Evolutionary conservation across 176 grass and related monocot genomes (phyloP), one percentile per base, ranked within the genome.

Genomic region (Aegilops speltoides): DNA sequence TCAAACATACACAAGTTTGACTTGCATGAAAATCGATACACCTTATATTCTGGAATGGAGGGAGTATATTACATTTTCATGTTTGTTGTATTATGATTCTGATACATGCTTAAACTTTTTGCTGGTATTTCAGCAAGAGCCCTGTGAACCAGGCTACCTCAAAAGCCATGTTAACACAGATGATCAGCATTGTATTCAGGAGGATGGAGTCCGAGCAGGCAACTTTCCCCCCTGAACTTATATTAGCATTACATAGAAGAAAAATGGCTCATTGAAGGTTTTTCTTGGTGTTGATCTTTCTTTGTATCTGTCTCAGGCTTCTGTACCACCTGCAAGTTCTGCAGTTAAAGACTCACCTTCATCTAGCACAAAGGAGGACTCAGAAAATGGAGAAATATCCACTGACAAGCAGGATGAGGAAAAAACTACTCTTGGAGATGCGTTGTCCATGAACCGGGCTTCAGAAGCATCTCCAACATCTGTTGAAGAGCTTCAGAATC

Each of bases 81-180:
- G 69, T 59, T 86, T 88, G 52, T 25, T 86, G 50, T 88, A 54
- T 88, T 31, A 77, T 78, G 24, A 54, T 26, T 82, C 56, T 45
- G 12, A 43, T 78, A 72, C 85, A 65, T 77, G 82, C 38, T 85
- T 54, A 92, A 81, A 15, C 50, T 84, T 90, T 64, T 64, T 86
- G 36, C 85, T 87, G 60, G 54, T 70, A 75, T 93, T 83, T 79
- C 77, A 99, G 97, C 89, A 99, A 99, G 92, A 99, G 94, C 81
- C 92, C 92, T 88, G 88, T 99, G 75, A 99, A 99, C 86, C 97
- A 96, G 87, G 97, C 89, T 82, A 99, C 97, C n/a, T 96, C 97
- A 77, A 99, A 99, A 88, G 97, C 97, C 63, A 99, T 99, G 97
- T 87, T 99, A 81, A 97, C 97, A 84, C 97, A 99, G 87, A 99